Evolutionary conservation across 768 basidiomycete species (phyloP).

Genomic region (Coprinellus micaceus): DNA sequence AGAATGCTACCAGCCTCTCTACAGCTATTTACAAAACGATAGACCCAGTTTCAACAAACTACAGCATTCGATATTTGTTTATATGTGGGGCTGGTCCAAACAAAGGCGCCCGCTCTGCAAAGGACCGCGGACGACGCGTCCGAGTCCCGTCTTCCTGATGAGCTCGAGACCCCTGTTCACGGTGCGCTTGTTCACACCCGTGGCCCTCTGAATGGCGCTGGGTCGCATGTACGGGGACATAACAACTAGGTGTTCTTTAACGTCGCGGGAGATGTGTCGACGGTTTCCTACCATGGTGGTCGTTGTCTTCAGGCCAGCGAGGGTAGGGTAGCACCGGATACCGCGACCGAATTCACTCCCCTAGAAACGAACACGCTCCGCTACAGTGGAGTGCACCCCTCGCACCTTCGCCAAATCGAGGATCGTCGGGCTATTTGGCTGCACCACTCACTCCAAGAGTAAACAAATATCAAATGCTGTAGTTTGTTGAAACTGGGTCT

Average conservation of each 20-base stretch:
- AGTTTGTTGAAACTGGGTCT: too few relatives aligned
- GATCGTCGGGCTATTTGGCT: neutral
- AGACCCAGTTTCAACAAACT: too few relatives aligned
- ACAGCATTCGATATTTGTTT: too few relatives aligned
- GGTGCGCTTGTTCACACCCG: neutral
- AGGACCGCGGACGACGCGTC: too few relatives aligned
- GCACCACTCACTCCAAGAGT: neutral
- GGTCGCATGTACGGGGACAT: conserved; percentile 5
- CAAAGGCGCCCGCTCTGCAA: too few relatives aligned
- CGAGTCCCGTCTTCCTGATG: too few relatives aligned
- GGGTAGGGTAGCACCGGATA: too few relatives aligned
- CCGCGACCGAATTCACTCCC: neutral
- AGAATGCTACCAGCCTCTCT: too few relatives aligned
- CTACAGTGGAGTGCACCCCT: neutral
- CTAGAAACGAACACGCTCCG: neutral
- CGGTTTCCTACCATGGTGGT: conserved; percentile 7
- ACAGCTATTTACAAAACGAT: too few relatives aligned
- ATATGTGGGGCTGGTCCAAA: too few relatives aligned
- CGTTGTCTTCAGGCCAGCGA: neutral
- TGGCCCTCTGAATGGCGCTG: neutral
- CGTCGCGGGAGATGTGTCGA: neutral
- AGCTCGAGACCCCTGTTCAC: conserved; percentile 6
- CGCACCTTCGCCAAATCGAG: neutral
- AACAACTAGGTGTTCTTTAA: conserved; percentile 7
- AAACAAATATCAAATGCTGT: too few relatives aligned